These are phyloP conservation scores for Ophiognomonia clavigignenti-juglandacearum DNA, from an alignment of 2,329 filamentous ascomycete species.

Conservation along the genomic window DNA sequence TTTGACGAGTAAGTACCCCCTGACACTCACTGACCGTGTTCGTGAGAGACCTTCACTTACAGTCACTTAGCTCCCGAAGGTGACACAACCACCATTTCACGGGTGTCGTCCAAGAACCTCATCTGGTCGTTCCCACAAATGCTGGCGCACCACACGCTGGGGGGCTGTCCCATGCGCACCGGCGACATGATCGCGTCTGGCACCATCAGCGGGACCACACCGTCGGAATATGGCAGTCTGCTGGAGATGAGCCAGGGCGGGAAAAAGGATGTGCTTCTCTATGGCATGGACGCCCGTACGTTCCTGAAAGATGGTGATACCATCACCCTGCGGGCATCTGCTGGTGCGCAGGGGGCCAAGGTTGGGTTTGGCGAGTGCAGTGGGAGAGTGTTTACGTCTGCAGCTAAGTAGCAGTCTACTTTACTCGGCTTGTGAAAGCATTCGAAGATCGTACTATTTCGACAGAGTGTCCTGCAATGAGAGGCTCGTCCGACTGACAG, in stretches of 20 bases:
- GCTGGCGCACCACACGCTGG: slow-evolving; percentile 73
- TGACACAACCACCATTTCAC: slow-evolving; percentile 52
- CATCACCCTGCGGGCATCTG: slow-evolving; percentile 34
- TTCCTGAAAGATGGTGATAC: slow-evolving; percentile 44
- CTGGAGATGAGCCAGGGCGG: slow-evolving; percentile 42
- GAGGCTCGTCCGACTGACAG: too few species aligned
- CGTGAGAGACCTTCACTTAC: too few species aligned
- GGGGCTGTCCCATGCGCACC: slow-evolving; percentile 67
- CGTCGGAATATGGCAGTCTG: slow-evolving; percentile 35
- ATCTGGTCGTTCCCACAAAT: slow-evolving; percentile 83
- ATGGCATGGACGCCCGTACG: slow-evolving; percentile 33
- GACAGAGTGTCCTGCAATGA: too few species aligned
- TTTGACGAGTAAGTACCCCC: slow-evolving; percentile 47
- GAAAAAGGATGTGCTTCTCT: slow-evolving; percentile 36
- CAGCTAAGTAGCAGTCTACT: too few species aligned
- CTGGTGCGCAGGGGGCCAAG: slow-evolving; percentile 27
- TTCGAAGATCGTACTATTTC: too few species aligned
- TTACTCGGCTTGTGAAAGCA: too few species aligned
- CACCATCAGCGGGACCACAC: slow-evolving; percentile 55
- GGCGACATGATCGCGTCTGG: slow-evolving; percentile 75
- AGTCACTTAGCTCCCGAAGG: slow-evolving; percentile 30
- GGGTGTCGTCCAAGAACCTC: slow-evolving; percentile 59
- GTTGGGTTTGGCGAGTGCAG: slow-evolving; percentile 42
- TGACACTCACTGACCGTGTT: too few species aligned
- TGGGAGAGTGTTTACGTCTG: slow-evolving; percentile 25